A percentile compares a stretch with the other conserved stretches of the same genome.
phyloP scores from a whole-genome alignment of 2,329 filamentous ascomycete species.

The Didymosphaeria variabile region DNA sequence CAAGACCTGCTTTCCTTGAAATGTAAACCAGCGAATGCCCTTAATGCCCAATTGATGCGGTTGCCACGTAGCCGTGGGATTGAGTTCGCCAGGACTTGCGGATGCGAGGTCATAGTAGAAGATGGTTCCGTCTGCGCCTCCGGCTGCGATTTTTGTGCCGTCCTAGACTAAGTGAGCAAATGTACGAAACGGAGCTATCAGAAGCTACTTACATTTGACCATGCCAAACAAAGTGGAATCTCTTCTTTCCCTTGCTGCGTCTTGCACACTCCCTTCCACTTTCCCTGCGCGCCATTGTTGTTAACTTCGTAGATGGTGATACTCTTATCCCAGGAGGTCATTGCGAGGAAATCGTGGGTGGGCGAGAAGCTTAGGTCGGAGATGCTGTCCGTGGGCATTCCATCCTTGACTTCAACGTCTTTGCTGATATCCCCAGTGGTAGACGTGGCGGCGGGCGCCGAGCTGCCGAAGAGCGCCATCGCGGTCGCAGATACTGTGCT shows the following conservation, averaged over 20 bases:
- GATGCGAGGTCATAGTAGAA: constrained; percentile 82
- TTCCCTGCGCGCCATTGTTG: constrained; percentile 81
- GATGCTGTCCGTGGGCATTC: constrained; percentile 81
- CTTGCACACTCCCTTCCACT: constrained; percentile 85
- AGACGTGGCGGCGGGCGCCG: constrained; percentile 65
- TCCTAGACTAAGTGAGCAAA: constrained; percentile 66
- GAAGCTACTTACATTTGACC: constrained; percentile 77
- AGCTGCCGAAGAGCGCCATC: constrained; percentile 70
- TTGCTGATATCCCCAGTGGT: constrained; percentile 91
- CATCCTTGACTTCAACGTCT: constrained; percentile 77
- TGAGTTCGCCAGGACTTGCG: constrained; percentile 45
- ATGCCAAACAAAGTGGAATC: constrained; percentile 84
- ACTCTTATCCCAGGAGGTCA: constrained; percentile 97
- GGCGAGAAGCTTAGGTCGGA: constrained; percentile 87
- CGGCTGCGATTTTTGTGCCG: constrained; percentile 86
- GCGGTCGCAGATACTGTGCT: constrained; percentile 12
- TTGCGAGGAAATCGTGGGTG: constrained; percentile 80
- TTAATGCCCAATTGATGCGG: constrained; percentile 82
- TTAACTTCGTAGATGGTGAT: constrained; percentile 96
- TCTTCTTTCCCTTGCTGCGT: constrained; percentile 49
- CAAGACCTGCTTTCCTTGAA: constrained; percentile 77
- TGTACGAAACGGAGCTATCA: neutral
- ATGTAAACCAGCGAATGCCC: constrained; percentile 71
- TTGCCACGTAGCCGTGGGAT: constrained; percentile 71
- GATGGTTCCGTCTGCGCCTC: constrained; percentile 88